Evolutionary conservation across 2,329 filamentous ascomycete species (phyloP).

Genomic region (Aspergillus fischeri): DNA sequence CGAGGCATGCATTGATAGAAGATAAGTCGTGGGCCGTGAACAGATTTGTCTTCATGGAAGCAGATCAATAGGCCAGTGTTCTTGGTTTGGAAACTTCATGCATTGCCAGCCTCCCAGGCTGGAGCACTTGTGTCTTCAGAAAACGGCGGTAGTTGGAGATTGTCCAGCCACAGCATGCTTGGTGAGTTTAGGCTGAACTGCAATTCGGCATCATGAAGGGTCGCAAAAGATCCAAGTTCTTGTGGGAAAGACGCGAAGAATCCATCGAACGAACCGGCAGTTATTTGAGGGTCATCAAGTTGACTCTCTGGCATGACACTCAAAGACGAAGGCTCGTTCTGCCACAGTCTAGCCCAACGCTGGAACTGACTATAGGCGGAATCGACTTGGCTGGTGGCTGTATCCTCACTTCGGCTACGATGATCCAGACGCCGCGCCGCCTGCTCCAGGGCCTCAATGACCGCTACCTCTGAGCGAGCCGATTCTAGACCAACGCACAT

Average conservation of each 20-base stretch:
- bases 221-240: conserved; percentile 10
- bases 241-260: conserved; percentile 17
- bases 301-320: conserved; percentile 4
- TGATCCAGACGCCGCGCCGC: conserved; percentile 38
- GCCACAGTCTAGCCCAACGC: conserved; percentile 43
- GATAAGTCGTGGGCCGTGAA: too few species aligned
- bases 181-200: too few species aligned
- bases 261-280: conserved; percentile 12
- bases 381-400: conserved; percentile 20
- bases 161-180: too few species aligned
- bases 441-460: conserved; percentile 46
- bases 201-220: neutral
- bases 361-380: conserved; percentile 44
- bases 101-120: too few species aligned
- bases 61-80: too few species aligned
- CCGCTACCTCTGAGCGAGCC: conserved; percentile 43
- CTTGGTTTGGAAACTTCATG: too few species aligned
- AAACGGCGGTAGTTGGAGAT: too few species aligned
- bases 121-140: too few species aligned
- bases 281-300: neutral
- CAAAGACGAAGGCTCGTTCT: conserved; percentile 7
- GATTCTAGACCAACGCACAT: conserved; percentile 47
- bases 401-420: conserved; percentile 20
- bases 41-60: too few species aligned
- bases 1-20: too few species aligned